Evolutionary conservation across 2,329 filamentous ascomycete species (phyloP).

Genomic region (Tolypocladium amazonense): DNA sequence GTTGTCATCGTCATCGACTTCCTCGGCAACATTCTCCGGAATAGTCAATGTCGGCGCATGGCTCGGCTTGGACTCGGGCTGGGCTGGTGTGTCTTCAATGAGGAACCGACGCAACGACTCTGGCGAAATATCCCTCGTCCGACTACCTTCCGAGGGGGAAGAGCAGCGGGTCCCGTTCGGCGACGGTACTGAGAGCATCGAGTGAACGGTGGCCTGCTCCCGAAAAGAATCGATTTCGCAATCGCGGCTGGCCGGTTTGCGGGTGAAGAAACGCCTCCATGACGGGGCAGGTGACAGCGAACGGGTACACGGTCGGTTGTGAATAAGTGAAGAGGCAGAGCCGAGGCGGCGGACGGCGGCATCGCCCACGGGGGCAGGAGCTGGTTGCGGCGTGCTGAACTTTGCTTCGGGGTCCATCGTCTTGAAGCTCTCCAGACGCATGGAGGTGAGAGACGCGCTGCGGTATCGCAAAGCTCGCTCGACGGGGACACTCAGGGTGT

Average conservation of each 20-base stretch:
- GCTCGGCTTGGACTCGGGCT: conserved; percentile 13
- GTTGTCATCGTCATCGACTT: conserved; percentile 49
- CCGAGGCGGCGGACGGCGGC: conserved; percentile 13
- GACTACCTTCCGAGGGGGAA: conserved; percentile 25
- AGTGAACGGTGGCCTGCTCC: conserved; percentile 2
- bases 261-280: conserved; percentile 41
- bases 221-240: conserved; percentile 12
- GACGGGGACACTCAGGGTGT: conserved; percentile 70
- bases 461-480: conserved; percentile 51
- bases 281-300: conserved; percentile 38
- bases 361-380: conserved; percentile 23
- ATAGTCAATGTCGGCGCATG: conserved; percentile 22
- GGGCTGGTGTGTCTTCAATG: conserved; percentile 30
- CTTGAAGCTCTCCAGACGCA: conserved; percentile 47
- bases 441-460: conserved; percentile 55
- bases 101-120: conserved; percentile 43
- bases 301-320: conserved; percentile 29
- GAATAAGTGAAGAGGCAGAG: conserved; percentile 18
- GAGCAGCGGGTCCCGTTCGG: conserved; percentile 1
- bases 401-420: conserved; percentile 74
- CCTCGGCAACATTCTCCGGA: conserved; percentile 23
- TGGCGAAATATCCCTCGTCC: conserved; percentile 42
- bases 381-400: conserved; percentile 57
- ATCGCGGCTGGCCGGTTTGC: conserved; percentile 25
- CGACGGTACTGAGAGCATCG: background rate